Evolutionary conservation across 768 basidiomycete genomes (phyloP).

Genomic region (Trametes maxima): DNA sequence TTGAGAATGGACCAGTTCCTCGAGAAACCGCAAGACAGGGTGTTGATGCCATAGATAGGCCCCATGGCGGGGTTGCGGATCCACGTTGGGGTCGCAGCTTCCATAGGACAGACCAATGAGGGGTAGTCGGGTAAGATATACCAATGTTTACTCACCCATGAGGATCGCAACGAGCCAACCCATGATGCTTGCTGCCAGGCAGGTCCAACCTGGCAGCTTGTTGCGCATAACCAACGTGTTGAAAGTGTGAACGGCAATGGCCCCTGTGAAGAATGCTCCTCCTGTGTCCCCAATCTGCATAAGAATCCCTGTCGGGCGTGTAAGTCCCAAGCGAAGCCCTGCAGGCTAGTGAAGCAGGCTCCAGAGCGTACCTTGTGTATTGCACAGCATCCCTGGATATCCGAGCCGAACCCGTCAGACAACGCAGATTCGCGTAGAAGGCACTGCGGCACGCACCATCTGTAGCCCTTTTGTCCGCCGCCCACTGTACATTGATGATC

Average conservation of each 20-base stretch:
- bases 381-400: constrained; percentile 50
- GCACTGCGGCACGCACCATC: constrained; percentile 5
- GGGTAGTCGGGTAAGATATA: not conserved
- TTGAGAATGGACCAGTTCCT: constrained; percentile 42
- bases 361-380: constrained; percentile 54
- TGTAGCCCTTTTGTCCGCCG: constrained; percentile 3
- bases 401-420: not conserved
- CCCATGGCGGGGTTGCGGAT: constrained; percentile 40
- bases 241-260: constrained; percentile 70
- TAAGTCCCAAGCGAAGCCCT: not conserved
- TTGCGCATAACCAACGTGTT: constrained; percentile 61
- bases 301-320: constrained; percentile 31
- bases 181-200: constrained; percentile 41
- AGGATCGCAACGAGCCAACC: constrained; percentile 58
- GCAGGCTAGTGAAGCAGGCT: not conserved
- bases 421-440: not conserved
- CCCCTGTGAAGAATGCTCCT: constrained; percentile 63
- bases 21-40: constrained; percentile 56
- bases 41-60: constrained; percentile 53
- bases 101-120: not conserved
- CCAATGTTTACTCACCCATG: constrained; percentile 45
- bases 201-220: constrained; percentile 53
- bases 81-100: constrained; percentile 18
- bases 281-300: constrained; percentile 65
- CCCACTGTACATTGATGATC: constrained; percentile 56